Conservation (phyloP, 495 filamentous ascomycete species). For the Talaromyces thailandensis region DNA sequence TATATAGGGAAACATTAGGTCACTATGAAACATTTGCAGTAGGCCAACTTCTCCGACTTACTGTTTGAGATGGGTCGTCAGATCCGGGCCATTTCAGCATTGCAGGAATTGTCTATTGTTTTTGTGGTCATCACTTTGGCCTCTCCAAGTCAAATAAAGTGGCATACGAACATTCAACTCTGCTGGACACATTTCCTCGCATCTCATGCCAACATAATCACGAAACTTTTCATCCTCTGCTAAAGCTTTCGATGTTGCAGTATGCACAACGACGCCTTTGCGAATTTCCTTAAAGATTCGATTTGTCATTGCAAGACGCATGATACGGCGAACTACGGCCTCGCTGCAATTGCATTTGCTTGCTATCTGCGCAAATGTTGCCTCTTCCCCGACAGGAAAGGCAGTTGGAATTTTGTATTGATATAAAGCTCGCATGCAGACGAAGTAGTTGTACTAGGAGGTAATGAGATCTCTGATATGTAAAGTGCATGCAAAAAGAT, state of each 20-base stretch:
- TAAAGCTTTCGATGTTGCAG: background rate
- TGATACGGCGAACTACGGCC: background rate
- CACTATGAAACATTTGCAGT: no score
- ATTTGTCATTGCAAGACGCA: background rate
- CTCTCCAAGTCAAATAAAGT: background rate
- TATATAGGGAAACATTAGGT: no score
- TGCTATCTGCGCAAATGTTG: background rate
- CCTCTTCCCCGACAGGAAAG: background rate
- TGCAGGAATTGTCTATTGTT: no score
- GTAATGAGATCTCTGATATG: background rate
- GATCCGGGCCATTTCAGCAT: no score
- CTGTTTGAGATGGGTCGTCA: no score
- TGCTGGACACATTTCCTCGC: background rate
- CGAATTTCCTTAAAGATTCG: background rate
- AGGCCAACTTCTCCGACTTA: no score
- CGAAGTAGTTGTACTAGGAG: background rate
- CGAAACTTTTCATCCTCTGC: background rate
- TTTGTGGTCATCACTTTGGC: no score
- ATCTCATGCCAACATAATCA: slow-evolving; percentile 1
- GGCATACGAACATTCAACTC: background rate
- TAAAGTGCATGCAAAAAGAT: background rate
- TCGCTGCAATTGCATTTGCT: background rate
- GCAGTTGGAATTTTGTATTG: background rate
- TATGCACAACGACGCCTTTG: background rate
- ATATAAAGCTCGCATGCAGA: background rate